phyloP scores from a whole-genome alignment of 1,284 basidiomycete genomes.

The Rhodotorula sp. region DNA sequence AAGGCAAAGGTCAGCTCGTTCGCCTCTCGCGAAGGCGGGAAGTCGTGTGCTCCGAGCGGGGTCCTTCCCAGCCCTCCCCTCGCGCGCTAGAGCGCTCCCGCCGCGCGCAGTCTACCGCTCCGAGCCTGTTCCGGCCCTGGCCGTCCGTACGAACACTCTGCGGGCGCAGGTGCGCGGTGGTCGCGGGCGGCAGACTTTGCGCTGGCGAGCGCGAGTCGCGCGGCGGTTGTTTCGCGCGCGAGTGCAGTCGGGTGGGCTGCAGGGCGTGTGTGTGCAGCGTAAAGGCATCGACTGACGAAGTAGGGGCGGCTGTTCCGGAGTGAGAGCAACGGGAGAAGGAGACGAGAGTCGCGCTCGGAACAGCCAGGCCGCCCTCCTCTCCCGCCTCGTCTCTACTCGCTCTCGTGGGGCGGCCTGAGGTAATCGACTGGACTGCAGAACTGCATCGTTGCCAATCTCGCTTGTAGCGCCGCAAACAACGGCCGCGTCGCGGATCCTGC shows the following conservation, averaged over 20 bases:
- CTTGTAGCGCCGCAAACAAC: too few species aligned
- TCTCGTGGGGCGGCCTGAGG: neutral
- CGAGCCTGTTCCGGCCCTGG: neutral
- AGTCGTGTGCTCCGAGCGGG: too few species aligned
- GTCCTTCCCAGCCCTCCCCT: neutral
- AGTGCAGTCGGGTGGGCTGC: neutral
- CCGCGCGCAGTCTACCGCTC: neutral
- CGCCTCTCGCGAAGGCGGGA: neutral
- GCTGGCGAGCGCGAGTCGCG: neutral
- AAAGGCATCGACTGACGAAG: neutral
- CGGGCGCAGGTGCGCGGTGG: neutral
- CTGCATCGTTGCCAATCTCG: too few species aligned
- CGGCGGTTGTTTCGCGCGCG: neutral
- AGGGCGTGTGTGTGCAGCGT: too few species aligned
- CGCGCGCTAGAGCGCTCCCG: neutral
- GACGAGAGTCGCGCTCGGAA: neutral
- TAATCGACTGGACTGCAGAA: neutral
- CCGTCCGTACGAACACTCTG: fast-evolving
- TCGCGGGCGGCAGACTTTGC: neutral
- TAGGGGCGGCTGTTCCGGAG: constrained; percentile 11
- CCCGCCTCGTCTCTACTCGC: neutral
- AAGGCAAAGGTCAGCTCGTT: neutral
- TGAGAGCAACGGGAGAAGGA: constrained; percentile 12
- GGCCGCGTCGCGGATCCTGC: too few species aligned
- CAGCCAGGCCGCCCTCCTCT: neutral